Conservation (phyloP, 1,284 basidiomycete species). For the Ganoderma boninense region DNA sequence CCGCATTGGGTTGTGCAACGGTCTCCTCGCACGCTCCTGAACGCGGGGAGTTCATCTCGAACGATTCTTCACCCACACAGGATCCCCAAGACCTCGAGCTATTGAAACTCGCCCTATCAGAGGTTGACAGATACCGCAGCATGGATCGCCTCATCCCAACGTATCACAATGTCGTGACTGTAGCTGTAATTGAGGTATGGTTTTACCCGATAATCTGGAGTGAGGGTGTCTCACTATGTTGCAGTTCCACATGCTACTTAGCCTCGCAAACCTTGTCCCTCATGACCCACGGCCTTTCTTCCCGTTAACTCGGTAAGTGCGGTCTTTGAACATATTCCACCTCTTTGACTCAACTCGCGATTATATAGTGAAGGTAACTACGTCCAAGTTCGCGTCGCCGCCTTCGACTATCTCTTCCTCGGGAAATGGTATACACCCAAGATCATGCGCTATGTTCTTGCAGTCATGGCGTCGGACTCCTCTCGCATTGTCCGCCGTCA, state of each 20-base stretch:
- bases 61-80: slow-evolving; percentile 70
- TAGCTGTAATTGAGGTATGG: slow-evolving; percentile 87
- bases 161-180: slow-evolving; percentile 92
- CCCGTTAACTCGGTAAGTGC: slow-evolving; percentile 83
- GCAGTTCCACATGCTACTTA: slow-evolving; percentile 86
- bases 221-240: slow-evolving; percentile 13
- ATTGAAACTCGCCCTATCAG: slow-evolving; percentile 76
- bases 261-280: slow-evolving; percentile 82
- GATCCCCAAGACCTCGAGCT: slow-evolving; percentile 73
- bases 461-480: slow-evolving; percentile 89
- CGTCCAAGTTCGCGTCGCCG: slow-evolving; percentile 88
- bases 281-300: slow-evolving; percentile 88
- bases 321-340: neutral
- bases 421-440: slow-evolving; percentile 88
- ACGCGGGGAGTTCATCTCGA: slow-evolving; percentile 76
- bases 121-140: slow-evolving; percentile 91
- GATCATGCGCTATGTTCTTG: slow-evolving; percentile 89
- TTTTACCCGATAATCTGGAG: slow-evolving; percentile 2
- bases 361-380: slow-evolving; percentile 87
- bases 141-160: slow-evolving; percentile 97
- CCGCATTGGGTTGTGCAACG: slow-evolving; percentile 81
- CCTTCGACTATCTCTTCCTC: slow-evolving; percentile 94
- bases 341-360: slow-evolving; percentile 20
- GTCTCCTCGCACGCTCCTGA: slow-evolving; percentile 80
- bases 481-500: slow-evolving; percentile 87